Evolutionary conservation across 805 yeast species (phyloP).

Genomic region (Kodamaea sagamina): DNA sequence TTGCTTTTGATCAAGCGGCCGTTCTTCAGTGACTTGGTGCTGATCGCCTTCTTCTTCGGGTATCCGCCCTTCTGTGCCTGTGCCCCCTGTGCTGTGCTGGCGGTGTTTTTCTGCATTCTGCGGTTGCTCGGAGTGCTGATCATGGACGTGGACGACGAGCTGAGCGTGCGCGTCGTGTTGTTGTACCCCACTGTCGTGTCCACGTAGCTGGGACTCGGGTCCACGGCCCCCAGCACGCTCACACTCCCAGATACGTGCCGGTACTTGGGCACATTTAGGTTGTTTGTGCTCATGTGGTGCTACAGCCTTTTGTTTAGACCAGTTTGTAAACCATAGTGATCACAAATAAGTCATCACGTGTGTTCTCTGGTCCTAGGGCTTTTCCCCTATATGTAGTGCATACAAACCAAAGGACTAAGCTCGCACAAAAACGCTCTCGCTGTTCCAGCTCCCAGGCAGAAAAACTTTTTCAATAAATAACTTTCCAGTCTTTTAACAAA

Average conservation of each 20-base stretch:
- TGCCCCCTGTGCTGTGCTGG: constrained; percentile 3
- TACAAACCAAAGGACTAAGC: not conserved
- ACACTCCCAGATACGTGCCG: not conserved
- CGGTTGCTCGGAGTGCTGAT: constrained; percentile 45
- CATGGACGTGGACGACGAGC: constrained; percentile 34
- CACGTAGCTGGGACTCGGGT: constrained; percentile 7
- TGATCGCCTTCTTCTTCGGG: constrained; percentile 13
- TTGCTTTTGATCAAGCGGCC: constrained; percentile 36
- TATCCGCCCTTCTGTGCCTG: constrained; percentile 6
- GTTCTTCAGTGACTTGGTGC: constrained; percentile 23
- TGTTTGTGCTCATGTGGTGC: constrained; percentile 1
- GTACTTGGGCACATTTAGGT: not conserved
- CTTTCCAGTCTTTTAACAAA: constrained; percentile 8
- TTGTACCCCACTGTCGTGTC: constrained; percentile 4
- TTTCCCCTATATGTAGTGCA: constrained; percentile 6
- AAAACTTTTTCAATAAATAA: constrained; percentile 11
- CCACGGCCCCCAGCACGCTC: not conserved
- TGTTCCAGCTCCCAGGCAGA: constrained; percentile 1
- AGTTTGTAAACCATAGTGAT: not conserved
- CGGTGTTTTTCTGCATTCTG: constrained; percentile 26
- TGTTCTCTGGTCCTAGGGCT: not conserved
- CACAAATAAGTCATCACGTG: constrained; percentile 2
- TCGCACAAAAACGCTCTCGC: not conserved
- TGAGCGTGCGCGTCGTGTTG: constrained; percentile 34
- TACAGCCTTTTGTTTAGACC: not conserved